Conservation (phyloP, 2,329 filamentous ascomycete species). For the Ceratocystiopsis minuta region DNA sequence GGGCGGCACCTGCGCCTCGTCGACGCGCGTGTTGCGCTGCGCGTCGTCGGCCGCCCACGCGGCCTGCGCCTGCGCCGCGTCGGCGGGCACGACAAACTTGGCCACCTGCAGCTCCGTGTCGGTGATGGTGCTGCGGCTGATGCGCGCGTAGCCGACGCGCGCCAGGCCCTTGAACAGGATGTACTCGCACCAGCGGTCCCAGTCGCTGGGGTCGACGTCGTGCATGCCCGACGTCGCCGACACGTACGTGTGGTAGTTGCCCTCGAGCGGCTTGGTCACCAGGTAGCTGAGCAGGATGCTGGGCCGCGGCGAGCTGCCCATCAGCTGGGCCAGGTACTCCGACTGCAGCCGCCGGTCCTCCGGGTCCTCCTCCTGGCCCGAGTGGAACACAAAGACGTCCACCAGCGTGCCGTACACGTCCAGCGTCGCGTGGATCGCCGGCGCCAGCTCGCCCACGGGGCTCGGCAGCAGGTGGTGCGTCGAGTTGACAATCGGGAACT, state of each 20-base stretch:
- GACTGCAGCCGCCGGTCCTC: constrained; percentile 80
- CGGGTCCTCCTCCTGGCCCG: constrained; percentile 88
- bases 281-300: constrained; percentile 80
- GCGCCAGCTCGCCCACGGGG: constrained; percentile 84
- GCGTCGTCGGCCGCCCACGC: constrained; percentile 31
- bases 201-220: constrained; percentile 81
- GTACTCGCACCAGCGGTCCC: constrained; percentile 98
- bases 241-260: constrained; percentile 95
- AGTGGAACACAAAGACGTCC: constrained; percentile 97
- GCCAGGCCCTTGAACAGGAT: constrained; percentile 84
- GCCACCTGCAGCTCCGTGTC: constrained; percentile 94
- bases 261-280: constrained; percentile 73
- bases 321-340: constrained; percentile 70
- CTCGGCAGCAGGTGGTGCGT: constrained; percentile 90
- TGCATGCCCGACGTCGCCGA: constrained; percentile 76
- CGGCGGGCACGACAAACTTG: constrained; percentile 68
- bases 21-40: constrained; percentile 37
- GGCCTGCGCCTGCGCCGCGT: constrained; percentile 29
- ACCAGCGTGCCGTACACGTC: constrained; percentile 80
- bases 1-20: constrained; percentile 56
- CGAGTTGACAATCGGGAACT: constrained; percentile 94
- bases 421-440: constrained; percentile 90
- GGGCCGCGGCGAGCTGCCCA: constrained; percentile 67
- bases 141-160: constrained; percentile 73
- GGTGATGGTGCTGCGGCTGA: constrained; percentile 80